phyloP scores from a whole-genome alignment of 2,329 filamentous ascomycete species.

The Calonectria hongkongensis region DNA sequence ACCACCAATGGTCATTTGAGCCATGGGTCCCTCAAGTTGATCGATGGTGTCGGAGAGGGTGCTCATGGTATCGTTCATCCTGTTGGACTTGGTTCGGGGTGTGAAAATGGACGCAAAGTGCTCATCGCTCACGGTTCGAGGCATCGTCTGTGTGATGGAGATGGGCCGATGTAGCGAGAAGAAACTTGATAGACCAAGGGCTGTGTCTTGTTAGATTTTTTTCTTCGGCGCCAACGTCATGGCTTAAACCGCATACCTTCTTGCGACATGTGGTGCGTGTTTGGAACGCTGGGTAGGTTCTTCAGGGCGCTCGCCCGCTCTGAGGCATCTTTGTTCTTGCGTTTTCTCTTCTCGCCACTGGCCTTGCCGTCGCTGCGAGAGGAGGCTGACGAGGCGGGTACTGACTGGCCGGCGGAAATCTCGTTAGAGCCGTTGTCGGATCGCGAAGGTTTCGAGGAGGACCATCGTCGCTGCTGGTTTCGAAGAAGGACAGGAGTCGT shows the following conservation, averaged over 20 bases:
- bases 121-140: slow-evolving; percentile 80
- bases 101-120: slow-evolving; percentile 91
- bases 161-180: slow-evolving; percentile 97
- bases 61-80: slow-evolving; percentile 78
- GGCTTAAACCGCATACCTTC: slow-evolving; percentile 70
- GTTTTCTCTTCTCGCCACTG: slow-evolving; percentile 73
- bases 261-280: slow-evolving; percentile 82
- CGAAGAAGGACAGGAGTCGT: slow-evolving; percentile 61
- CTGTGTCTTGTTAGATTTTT: slow-evolving; percentile 67
- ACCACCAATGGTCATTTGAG: slow-evolving; percentile 68
- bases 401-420: slow-evolving; percentile 68
- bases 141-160: slow-evolving; percentile 89
- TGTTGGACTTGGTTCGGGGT: slow-evolving; percentile 68
- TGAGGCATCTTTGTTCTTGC: slow-evolving; percentile 73
- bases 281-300: slow-evolving; percentile 83
- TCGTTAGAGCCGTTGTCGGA: slow-evolving; percentile 74
- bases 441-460: slow-evolving; percentile 78
- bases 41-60: slow-evolving; percentile 78
- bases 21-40: slow-evolving; percentile 75
- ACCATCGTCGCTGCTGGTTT: slow-evolving; percentile 73
- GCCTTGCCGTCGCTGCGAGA: slow-evolving; percentile 65
- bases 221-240: not conserved
- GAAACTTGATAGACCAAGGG: slow-evolving; percentile 91
- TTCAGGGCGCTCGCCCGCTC: slow-evolving; percentile 67
- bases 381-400: slow-evolving; percentile 68